These are phyloP conservation scores for Peltaster fructicola DNA, from an alignment of 2,329 filamentous ascomycete species.

Conservation along the genomic window DNA sequence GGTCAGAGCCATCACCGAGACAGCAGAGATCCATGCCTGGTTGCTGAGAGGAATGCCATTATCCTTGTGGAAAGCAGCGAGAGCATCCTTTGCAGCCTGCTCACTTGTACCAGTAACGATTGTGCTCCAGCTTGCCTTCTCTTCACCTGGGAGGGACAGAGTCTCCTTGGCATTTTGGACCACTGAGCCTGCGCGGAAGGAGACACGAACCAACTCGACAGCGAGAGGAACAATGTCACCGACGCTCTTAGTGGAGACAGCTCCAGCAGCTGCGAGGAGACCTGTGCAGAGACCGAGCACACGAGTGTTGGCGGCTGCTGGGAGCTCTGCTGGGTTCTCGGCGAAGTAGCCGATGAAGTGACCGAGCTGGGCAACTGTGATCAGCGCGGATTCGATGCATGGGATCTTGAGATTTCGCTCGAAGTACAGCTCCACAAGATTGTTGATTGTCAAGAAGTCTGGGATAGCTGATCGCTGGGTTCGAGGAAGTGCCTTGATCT, in stretches of 20 bases:
- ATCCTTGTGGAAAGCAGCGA: slow-evolving; percentile 40
- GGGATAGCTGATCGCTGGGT: slow-evolving; percentile 42
- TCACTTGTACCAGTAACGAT: slow-evolving; percentile 42
- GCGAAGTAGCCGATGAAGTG: slow-evolving; percentile 49
- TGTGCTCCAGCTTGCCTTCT: slow-evolving; percentile 48
- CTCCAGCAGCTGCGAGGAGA: slow-evolving; percentile 49
- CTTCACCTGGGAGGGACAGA: slow-evolving; percentile 34
- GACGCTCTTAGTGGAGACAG: slow-evolving; percentile 45
- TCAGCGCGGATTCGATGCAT: slow-evolving; percentile 45
- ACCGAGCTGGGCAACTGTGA: slow-evolving; percentile 47
- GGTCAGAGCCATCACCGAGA: slow-evolving; percentile 41
- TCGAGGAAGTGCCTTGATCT: slow-evolving; percentile 39
- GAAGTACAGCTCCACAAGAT: slow-evolving; percentile 48
- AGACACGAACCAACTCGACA: slow-evolving; percentile 45
- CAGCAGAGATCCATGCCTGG: slow-evolving; percentile 40
- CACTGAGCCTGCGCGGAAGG: slow-evolving; percentile 42
- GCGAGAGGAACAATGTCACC: slow-evolving; percentile 44
- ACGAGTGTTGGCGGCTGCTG: slow-evolving; percentile 29
- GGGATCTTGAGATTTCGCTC: slow-evolving; percentile 39
- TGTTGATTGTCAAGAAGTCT: slow-evolving; percentile 42
- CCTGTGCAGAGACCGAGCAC: slow-evolving; percentile 52
- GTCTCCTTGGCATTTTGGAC: slow-evolving; percentile 26
- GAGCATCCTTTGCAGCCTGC: slow-evolving; percentile 30
- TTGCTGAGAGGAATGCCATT: slow-evolving; percentile 33
- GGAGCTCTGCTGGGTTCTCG: slow-evolving; percentile 37